A percentile compares a stretch with the other conserved stretches of the same genome.
phyloP scores from a whole-genome alignment of 148 eudicot species.

The Amaranthus palmeri region DNA sequence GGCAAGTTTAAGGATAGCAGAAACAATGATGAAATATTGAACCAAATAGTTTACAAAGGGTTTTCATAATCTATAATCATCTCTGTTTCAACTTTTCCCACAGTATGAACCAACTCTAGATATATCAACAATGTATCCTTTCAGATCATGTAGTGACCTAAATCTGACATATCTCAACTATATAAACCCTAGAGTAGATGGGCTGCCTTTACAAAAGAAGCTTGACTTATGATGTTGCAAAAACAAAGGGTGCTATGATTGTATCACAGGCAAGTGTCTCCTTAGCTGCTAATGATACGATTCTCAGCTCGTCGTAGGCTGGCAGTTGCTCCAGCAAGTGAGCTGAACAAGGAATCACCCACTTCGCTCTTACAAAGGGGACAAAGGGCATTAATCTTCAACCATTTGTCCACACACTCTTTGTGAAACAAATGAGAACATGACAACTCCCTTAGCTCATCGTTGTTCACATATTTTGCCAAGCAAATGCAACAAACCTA shows the following conservation, averaged over 20 bases:
- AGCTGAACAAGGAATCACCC: slow-evolving; percentile 58
- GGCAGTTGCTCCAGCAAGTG: slow-evolving; percentile 54
- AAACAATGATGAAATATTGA: too few relatives aligned
- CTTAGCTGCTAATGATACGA: slow-evolving; percentile 19
- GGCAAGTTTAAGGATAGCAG: too few relatives aligned
- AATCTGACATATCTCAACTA: neutral
- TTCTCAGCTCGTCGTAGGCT: slow-evolving; percentile 39
- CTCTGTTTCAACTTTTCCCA: slow-evolving; percentile 3
- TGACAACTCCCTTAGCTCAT: slow-evolving; percentile 76
- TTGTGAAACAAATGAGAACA: slow-evolving; percentile 87
- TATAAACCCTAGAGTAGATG: neutral
- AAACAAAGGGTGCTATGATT: neutral
- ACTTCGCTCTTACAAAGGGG: slow-evolving; percentile 90
- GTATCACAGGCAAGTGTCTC: neutral
- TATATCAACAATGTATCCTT: slow-evolving; percentile 9
- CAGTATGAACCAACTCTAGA: slow-evolving; percentile 15
- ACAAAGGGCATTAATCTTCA: slow-evolving; percentile 78
- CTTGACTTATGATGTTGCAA: slow-evolving; percentile 6
- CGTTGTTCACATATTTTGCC: slow-evolving; percentile 80
- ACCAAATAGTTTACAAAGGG: too few relatives aligned
- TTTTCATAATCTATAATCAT: neutral
- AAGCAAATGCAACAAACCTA: slow-evolving; percentile 96
- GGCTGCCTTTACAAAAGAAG: neutral
- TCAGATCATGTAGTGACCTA: neutral
- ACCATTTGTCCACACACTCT: slow-evolving; percentile 94